Evolutionary conservation across 805 yeast genomes (phyloP).

Genomic region (Sugiyamaella smithiae): DNA sequence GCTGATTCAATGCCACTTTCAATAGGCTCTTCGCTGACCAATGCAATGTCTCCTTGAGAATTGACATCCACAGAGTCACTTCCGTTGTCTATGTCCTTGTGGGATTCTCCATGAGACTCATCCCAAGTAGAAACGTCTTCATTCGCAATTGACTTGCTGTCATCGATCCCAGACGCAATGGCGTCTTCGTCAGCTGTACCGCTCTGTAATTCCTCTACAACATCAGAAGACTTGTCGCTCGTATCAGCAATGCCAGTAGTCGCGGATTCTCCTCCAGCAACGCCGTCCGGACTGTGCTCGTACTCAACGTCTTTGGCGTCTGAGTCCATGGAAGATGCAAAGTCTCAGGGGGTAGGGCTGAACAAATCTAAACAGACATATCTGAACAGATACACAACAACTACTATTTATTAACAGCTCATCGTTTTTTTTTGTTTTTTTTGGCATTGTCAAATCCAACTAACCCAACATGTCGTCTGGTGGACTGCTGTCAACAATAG

Average conservation of each 20-base stretch:
- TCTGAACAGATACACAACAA: too few species aligned
- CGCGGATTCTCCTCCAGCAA: not conserved
- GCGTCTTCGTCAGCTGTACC: too few species aligned
- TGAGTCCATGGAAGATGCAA: constrained; percentile 2
- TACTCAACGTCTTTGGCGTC: not conserved
- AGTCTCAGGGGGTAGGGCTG: constrained; percentile 3
- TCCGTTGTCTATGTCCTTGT: too few species aligned
- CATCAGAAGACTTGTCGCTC: not conserved
- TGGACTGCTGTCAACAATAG: constrained; percentile 13
- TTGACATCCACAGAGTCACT: too few species aligned
- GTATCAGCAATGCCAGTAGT: not conserved
- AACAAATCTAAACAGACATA: too few species aligned
- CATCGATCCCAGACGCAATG: not conserved
- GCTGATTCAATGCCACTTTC: not conserved
- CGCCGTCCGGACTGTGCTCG: not conserved
- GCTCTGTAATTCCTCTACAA: too few species aligned
- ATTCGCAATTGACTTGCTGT: not conserved
- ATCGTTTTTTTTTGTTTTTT: too few species aligned
- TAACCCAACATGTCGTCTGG: not conserved
- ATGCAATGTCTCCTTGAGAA: too few species aligned
- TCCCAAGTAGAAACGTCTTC: too few species aligned
- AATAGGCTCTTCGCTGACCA: not conserved
- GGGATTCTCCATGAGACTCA: too few species aligned
- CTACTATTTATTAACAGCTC: too few species aligned
- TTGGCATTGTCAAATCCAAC: too few species aligned